A percentile compares a stretch with the other conserved stretches of the same genome.
These are phyloP conservation scores for Handroanthus guayacan DNA, from an alignment of 257 asterid genomes.

Conservation along the genomic window DNA sequence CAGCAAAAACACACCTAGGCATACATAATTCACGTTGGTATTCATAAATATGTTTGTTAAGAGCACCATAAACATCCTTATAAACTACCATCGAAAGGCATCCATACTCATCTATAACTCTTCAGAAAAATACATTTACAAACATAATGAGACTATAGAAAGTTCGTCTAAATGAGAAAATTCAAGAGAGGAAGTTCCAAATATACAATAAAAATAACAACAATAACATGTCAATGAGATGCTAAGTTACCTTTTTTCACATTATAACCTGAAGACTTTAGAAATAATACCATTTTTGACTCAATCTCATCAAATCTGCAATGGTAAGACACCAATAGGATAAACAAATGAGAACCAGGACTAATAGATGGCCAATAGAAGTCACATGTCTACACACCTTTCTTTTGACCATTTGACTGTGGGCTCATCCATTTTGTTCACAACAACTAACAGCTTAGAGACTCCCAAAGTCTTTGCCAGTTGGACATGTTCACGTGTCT, in stretches of 20 bases:
- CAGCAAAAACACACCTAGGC: too few species aligned
- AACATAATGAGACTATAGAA: too few species aligned
- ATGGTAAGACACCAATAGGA: conserved; percentile 16
- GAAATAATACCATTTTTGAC: conserved; percentile 73
- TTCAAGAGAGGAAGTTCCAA: too few species aligned
- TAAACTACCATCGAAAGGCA: too few species aligned
- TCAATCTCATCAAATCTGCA: conserved; percentile 92
- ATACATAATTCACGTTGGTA: too few species aligned
- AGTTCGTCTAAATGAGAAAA: too few species aligned
- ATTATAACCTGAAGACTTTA: conserved; percentile 85
- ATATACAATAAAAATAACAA: background rate
- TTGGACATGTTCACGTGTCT: conserved; percentile 97
- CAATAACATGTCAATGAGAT: conserved; percentile 15
- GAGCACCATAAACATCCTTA: too few species aligned
- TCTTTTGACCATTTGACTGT: conserved; percentile 96
- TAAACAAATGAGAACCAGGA: conserved; percentile 21
- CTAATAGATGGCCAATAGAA: background rate
- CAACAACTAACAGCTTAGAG: conserved; percentile 87
- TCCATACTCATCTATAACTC: too few species aligned
- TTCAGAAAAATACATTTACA: too few species aligned
- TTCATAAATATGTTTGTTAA: too few species aligned
- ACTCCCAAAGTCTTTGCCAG: conserved; percentile 97
- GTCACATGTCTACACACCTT: conserved; percentile 58
- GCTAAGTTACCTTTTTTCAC: conserved; percentile 81
- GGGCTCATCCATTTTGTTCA: conserved; percentile 98